Percentiles rank a stretch among this genome's conserved stretches.
phyloP scores from a whole-genome alignment of 352 stramenopile genomes.

The Phytophthora ohioensis region DNA sequence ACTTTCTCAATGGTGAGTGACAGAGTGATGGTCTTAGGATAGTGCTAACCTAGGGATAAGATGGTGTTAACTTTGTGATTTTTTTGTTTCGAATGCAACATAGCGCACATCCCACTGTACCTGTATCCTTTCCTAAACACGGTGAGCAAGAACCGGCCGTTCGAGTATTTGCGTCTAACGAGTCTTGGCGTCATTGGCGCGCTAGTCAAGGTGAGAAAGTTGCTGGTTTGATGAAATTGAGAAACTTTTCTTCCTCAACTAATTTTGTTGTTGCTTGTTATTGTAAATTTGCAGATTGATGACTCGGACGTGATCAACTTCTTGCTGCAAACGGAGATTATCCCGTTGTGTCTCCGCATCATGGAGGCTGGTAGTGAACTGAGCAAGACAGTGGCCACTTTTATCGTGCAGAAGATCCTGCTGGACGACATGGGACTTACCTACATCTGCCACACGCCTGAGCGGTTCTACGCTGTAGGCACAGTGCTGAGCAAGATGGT shows the following conservation, averaged over 20 bases:
- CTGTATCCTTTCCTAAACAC: slow-evolving; percentile 99
- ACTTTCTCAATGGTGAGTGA: slow-evolving; percentile 94
- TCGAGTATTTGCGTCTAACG: slow-evolving; percentile 98
- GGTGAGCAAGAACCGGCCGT: slow-evolving; percentile 98
- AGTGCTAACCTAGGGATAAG: slow-evolving; percentile 12
- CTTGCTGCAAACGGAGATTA: slow-evolving; percentile 99
- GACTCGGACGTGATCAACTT: slow-evolving; percentile 99
- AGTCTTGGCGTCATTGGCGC: slow-evolving; percentile 98
- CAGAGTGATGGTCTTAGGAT: slow-evolving; percentile 12
- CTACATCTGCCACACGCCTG: slow-evolving; percentile 99
- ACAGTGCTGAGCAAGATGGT: slow-evolving; percentile 99
- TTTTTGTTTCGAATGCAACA: no score
- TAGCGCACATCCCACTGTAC: slow-evolving; percentile 64
- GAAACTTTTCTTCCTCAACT: not conserved
- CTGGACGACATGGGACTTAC: slow-evolving; percentile 98
- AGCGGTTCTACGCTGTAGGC: slow-evolving; percentile 91
- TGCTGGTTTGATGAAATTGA: not conserved
- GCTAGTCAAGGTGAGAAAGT: slow-evolving; percentile 93
- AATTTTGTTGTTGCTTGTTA: slow-evolving; percentile 1
- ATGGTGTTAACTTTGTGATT: not conserved
- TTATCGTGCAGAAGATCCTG: slow-evolving; percentile 99
- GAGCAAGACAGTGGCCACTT: slow-evolving; percentile 98
- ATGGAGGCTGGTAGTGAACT: slow-evolving; percentile 99
- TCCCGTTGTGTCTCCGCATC: slow-evolving; percentile 98
- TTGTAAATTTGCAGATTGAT: slow-evolving; percentile 85